Conservation (phyloP, 345 rosid species). For the Aegle marmelos region DNA sequence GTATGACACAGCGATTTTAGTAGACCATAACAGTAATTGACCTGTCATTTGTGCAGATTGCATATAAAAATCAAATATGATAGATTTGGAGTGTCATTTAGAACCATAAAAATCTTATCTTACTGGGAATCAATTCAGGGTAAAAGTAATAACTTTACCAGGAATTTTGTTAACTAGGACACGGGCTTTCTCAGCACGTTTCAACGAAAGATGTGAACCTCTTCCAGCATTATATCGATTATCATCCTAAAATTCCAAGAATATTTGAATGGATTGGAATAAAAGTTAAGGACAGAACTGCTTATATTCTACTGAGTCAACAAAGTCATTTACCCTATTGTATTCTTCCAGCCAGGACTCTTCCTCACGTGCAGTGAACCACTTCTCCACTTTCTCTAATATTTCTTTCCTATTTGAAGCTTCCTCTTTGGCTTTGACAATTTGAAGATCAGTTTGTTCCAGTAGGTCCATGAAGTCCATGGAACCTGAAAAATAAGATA, state of each 20-base stretch:
- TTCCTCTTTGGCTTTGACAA: constrained; percentile 64
- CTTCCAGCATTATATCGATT: constrained; percentile 77
- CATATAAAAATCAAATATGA: not conserved
- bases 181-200: constrained; percentile 81
- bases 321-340: constrained; percentile 42
- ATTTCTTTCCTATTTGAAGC: constrained; percentile 67
- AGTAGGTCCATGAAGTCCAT: constrained; percentile 46
- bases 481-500: constrained; percentile 33
- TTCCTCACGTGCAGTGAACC: constrained; percentile 70
- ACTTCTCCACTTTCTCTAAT: constrained; percentile 70
- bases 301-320: not conserved
- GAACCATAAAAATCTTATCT: not conserved
- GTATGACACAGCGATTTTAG: not conserved
- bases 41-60: not conserved
- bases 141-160: constrained; percentile 35
- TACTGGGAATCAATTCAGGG: not conserved
- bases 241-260: constrained; percentile 46
- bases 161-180: constrained; percentile 61
- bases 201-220: constrained; percentile 67
- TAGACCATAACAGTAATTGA: not conserved
- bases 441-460: constrained; percentile 56
- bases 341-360: constrained; percentile 84
- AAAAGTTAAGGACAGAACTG: not conserved
- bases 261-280: constrained; percentile 9
- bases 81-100: not conserved